Conservation (phyloP, 257 asterid genomes). For the Henckelia pumila region DNA sequence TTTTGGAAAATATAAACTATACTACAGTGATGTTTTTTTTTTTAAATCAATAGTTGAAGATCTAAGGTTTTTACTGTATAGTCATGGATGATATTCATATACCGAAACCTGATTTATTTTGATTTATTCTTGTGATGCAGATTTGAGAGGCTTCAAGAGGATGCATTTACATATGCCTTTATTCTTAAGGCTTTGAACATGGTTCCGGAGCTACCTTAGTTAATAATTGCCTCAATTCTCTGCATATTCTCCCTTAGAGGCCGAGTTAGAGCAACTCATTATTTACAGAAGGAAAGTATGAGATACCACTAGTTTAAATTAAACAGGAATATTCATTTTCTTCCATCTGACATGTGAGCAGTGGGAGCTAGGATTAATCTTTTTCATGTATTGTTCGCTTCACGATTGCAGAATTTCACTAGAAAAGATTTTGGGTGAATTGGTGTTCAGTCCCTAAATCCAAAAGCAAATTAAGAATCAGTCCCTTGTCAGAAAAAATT, state of each 20-base stretch:
- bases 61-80: not conserved
- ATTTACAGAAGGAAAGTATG: not conserved
- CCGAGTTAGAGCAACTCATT: not conserved
- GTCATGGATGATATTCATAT: not conserved
- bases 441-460: no score
- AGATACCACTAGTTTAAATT: no score
- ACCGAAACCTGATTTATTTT: not conserved
- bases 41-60: not conserved
- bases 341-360: not conserved
- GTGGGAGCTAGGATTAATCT: not conserved
- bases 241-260: not conserved
- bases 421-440: not conserved
- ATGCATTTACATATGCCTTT: conserved; percentile 75
- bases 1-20: no score
- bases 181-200: conserved; percentile 66
- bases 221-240: not conserved
- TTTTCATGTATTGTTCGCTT: not conserved
- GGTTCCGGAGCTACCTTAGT: conserved; percentile 32
- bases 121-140: conserved; percentile 37
- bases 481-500: no score
- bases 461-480: no score
- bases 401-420: not conserved
- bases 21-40: not conserved
- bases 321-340: not conserved
- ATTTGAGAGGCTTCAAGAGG: conserved; percentile 88